Evolutionary conservation across 345 rosid species (phyloP), one percentile per base, ranked within the genome.

Genomic region (Arabidopsis suecica): DNA sequence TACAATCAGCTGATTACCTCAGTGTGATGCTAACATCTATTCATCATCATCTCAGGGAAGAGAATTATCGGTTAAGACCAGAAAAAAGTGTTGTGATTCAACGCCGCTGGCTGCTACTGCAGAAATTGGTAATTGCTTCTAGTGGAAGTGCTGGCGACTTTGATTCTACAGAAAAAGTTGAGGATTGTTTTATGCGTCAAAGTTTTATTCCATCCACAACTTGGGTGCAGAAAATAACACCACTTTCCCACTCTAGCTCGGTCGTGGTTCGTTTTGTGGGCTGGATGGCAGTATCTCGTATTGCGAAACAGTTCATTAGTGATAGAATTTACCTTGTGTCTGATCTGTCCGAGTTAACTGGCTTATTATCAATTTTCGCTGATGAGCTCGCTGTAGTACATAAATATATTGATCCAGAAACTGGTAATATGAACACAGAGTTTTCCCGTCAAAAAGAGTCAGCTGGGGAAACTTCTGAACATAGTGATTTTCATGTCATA

Each of bases 241-340:
- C 74, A 64, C 89, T 91, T 86, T 86, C 94, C 73, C 61, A 34
- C 45, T 86, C 80, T 86, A 72, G 83, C 74, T 87, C 83, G 13
- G 86, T 92, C 45, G 85, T 86, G 72, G 93, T 87, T 33, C 88
- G 91, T 28, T 91, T 87, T 82, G 85, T 91, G 75, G 97, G 97
- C 60, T 91, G 97, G 97, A 91, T 91, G 97, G 97, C 91, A 42
- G 71, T 91, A 78, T 88, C 94, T 71, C 86, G 88, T 49, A 78
- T 74, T 69, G 89, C 94, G 41, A 82, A 84, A 77, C 86, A 79
- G 74, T 88, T 82, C 81, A 61, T 76, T 32, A 82, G 73, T 75
- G 88, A 87, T 63, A 84, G 75, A 9, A 72, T 83, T 69, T 87
- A 80, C 79, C 91, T 91, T 55, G 84, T 86, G 75, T 79, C 91